Evolutionary conservation across 371 early-diverging fungal species (phyloP), one percentile per base, ranked within the genome.

Genomic region (Apophysomyces ossiformis): DNA sequence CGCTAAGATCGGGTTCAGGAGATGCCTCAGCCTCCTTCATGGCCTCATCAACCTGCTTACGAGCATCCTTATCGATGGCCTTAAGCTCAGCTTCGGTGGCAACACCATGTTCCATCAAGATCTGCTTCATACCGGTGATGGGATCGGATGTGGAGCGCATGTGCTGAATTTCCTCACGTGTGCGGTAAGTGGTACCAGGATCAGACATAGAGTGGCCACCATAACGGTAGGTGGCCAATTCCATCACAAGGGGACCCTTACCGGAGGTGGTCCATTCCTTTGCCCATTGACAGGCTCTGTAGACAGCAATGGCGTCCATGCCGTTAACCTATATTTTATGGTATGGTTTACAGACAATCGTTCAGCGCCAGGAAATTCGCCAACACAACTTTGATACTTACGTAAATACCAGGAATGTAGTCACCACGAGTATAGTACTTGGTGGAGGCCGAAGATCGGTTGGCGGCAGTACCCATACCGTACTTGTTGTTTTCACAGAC

Each of bases 171-270:
- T 98, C 97, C 82, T 97, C 97, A 77, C 98, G 93, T 69, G 97
- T 95, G 71, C 97, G 93, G 47, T 62, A 66, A 64, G 97, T 97
- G 79, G 98, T 97, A 65, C 99, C 99, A 44, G 99, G 99, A 82
- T 98, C 99, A 65, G 97, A 97, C 99, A 98, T 98, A 73, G 99
- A 99, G 93, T 99, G 99, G 62, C 99, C 99, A 83, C 99, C 99
- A 80, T 97, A 97, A 65, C 99, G 94, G 88, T 99, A 97, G 37
- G 99, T 99, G 69, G 91, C 91, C 87, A 98, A 88, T 87, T 99
- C 99, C 81, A 99, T 82, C 57, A 99, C 92, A 60, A 99, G 83
- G 39, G 99, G 99, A 16, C 99, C 99, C 70, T 96, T 93, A 69
- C 89, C 92, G 61, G 78, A 77, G 57, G 84, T 69, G n/a, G 91